phyloP scores from a whole-genome alignment of 768 basidiomycete species.

The Agrocybe pediades region DNA sequence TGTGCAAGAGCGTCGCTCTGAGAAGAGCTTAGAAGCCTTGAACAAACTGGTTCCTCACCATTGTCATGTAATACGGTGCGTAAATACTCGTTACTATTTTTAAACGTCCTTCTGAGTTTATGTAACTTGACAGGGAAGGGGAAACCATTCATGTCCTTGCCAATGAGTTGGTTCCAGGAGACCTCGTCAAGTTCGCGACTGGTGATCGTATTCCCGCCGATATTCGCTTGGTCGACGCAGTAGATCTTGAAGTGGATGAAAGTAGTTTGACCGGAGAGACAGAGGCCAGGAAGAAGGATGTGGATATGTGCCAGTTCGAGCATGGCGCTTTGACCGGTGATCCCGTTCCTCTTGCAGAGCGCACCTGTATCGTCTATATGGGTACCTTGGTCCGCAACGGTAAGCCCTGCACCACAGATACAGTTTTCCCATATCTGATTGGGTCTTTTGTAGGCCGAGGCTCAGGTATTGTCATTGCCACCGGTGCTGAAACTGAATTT shows the following conservation, averaged over 20 bases:
- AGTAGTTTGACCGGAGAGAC: constrained; percentile 96
- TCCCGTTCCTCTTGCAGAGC: constrained; percentile 71
- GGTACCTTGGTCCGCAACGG: constrained; percentile 93
- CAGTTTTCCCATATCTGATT: not conserved
- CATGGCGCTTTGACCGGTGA: constrained; percentile 35
- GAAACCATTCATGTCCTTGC: constrained; percentile 81
- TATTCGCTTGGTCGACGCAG: constrained; percentile 76
- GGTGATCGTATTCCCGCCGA: constrained; percentile 96
- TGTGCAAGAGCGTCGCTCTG: constrained; percentile 92
- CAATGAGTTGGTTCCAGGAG: constrained; percentile 96
- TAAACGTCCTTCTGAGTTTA: constrained; percentile 26
- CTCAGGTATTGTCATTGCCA: constrained; percentile 84
- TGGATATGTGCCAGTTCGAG: constrained; percentile 53
- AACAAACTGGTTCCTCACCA: constrained; percentile 98
- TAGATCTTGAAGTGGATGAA: constrained; percentile 94
- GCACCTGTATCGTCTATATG: constrained; percentile 92
- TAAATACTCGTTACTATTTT: constrained; percentile 22
- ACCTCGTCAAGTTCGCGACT: constrained; percentile 85
- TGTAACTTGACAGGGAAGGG: constrained; percentile 44
- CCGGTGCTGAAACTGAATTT: constrained; percentile 88
- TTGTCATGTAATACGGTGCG: constrained; percentile 80
- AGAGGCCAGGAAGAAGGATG: constrained; percentile 69
- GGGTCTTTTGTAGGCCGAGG: constrained; percentile 60
- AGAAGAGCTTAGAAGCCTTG: constrained; percentile 91
- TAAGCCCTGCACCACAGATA: constrained; percentile 28